phyloP scores from a whole-genome alignment of 805 yeast species.

The Trichomonascus vanleenenianus region DNA sequence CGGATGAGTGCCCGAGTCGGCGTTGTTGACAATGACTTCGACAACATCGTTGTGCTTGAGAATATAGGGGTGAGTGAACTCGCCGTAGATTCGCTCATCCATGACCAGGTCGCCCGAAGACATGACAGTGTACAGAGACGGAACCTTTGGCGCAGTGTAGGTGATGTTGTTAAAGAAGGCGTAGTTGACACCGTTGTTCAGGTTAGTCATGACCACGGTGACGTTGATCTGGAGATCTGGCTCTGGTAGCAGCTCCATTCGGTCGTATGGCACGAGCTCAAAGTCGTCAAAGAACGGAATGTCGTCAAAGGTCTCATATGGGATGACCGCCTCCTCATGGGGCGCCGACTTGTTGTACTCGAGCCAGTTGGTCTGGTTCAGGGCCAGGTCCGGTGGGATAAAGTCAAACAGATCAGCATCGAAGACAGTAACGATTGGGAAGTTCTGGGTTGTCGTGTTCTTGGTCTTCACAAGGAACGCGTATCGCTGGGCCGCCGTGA shows the following conservation, averaged over 20 bases:
- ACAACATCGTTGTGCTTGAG: constrained; percentile 59
- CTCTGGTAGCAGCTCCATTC: constrained; percentile 48
- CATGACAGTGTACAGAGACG: constrained; percentile 72
- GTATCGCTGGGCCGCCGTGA: constrained; percentile 90
- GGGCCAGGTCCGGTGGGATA: constrained; percentile 52
- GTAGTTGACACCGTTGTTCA: constrained; percentile 81
- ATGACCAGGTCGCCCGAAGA: constrained; percentile 49
- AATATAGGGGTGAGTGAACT: constrained; percentile 70
- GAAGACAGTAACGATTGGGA: constrained; percentile 71
- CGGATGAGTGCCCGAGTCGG: constrained; percentile 91
- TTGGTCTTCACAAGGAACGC: constrained; percentile 72
- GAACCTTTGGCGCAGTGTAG: constrained; percentile 75
- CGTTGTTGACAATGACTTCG: constrained; percentile 77
- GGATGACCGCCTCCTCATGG: constrained; percentile 35
- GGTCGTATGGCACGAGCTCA: constrained; percentile 56
- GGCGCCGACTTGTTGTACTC: constrained; percentile 45
- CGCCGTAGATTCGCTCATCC: constrained; percentile 65
- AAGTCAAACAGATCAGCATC: constrained; percentile 80
- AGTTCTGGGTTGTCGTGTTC: constrained; percentile 52
- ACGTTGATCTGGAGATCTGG: constrained; percentile 62
- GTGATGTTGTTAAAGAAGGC: constrained; percentile 93
- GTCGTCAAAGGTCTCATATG: constrained; percentile 37
- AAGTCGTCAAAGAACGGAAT: constrained; percentile 65
- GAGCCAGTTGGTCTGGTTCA: constrained; percentile 72
- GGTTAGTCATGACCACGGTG: constrained; percentile 75